Base-by-base conservation (phyloP, 805 yeast species). In the Yarrowia sp. region DNA sequence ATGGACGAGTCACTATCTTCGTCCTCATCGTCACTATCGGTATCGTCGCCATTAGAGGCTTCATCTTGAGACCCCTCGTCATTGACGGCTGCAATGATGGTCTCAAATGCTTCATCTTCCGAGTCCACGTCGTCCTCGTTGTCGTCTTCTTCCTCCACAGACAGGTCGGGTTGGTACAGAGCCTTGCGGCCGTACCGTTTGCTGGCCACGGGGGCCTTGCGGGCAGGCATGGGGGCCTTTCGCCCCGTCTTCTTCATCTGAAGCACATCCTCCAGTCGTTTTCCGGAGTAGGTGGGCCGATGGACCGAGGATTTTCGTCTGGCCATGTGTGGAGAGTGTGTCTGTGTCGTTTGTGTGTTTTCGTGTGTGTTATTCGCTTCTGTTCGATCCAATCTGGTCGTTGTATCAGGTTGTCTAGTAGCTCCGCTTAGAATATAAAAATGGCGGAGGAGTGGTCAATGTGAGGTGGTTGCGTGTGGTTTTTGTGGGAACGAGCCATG, bases 71-170 rank as follows among this genome's bases (percentile, higher is more conserved):
- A 61, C 12, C 53, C 66, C 36, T 61, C 66, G 15, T 61, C 66
- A 14, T 61, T 61, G 24, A 61, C 55, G n/a, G 66, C 66, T 10
- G 66, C 66, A 39, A 61, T 61, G 66, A 61, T 61, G 55, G 66
- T 61, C 49, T 61, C 66, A 61, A 61, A 61, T 36, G 66, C 66
- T 30, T 61, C 66, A n/a, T 61, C 66, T 39, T 61, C 66, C 19
- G 55, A 46, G 66, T 61, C 55, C n/a, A 61, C 39, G 38, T 39
- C 65, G 15, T 47, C 69, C 30, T 39, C 63, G 12, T 42, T 20
- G n/a, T 38, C 58, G 24, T 30, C 44, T 6, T 36, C 63, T 3
- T 47, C 42, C 34, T 36, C 64, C 49, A 30, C 17, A 9, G 44
- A 43, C 10, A 39, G 36, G 39, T 39, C 56, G 5, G 36, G 46